phyloP scores from a whole-genome alignment of 2,329 filamentous ascomycete genomes.

The Tympanopsis confertula region DNA sequence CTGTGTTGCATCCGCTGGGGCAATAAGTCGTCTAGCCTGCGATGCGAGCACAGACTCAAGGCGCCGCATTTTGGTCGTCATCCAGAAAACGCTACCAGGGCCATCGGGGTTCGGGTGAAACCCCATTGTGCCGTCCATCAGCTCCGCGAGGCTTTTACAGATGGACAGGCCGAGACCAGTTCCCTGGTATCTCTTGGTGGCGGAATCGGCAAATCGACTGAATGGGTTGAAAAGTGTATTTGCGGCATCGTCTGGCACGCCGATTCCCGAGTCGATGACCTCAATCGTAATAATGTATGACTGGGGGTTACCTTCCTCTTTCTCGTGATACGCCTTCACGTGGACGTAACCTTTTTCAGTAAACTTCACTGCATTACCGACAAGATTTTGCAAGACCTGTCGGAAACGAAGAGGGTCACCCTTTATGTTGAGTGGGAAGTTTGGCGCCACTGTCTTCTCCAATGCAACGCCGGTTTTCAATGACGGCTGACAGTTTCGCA shows the following conservation, averaged over 20 bases:
- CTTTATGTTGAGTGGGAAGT: conserved; percentile 34
- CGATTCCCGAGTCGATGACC: conserved; percentile 41
- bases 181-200: conserved; percentile 39
- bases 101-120: conserved; percentile 28
- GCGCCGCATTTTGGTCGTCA: conserved; percentile 25
- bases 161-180: conserved; percentile 45
- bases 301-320: conserved; percentile 22
- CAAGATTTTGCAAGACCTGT: conserved; percentile 49
- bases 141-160: conserved; percentile 39
- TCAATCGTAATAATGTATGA: conserved; percentile 33
- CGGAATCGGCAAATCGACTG: conserved; percentile 38
- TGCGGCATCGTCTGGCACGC: conserved; percentile 29
- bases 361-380: conserved; percentile 51
- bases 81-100: conserved; percentile 38
- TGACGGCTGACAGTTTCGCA: conserved; percentile 33
- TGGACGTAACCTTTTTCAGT: conserved; percentile 41
- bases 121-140: conserved; percentile 38
- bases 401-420: conserved; percentile 49
- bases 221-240: conserved; percentile 42
- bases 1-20: conserved; percentile 8
- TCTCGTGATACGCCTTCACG: conserved; percentile 25
- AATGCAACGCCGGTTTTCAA: conserved; percentile 33
- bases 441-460: conserved; percentile 26
- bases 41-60: conserved; percentile 17
- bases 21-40: conserved; percentile 8